phyloP scores from a whole-genome alignment of 2,329 filamentous ascomycete species.

The Aspergillus unguis region DNA sequence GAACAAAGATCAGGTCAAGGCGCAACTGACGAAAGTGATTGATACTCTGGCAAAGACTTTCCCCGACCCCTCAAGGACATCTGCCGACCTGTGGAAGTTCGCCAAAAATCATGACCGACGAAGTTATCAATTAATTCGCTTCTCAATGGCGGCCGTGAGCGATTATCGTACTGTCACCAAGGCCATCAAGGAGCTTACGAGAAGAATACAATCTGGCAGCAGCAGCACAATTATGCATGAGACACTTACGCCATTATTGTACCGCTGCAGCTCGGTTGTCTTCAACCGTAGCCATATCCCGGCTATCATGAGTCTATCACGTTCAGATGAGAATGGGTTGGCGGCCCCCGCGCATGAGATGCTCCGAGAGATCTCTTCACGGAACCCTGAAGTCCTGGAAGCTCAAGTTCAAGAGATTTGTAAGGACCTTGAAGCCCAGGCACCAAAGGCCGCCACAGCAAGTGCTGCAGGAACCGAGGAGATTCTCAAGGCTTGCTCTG shows the following conservation, averaged over 20 bases:
- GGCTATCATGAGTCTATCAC: conserved; percentile 81
- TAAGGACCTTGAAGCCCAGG: conserved; percentile 76
- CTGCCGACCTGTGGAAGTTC: conserved; percentile 80
- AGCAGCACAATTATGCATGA: conserved; percentile 66
- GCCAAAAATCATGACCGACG: conserved; percentile 87
- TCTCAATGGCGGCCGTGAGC: conserved; percentile 76
- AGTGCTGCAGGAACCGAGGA: conserved; percentile 78
- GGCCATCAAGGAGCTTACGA: conserved; percentile 84
- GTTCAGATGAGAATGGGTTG: conserved; percentile 75
- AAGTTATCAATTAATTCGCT: conserved; percentile 83
- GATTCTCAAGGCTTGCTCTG: conserved; percentile 88
- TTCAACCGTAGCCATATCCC: conserved; percentile 95
- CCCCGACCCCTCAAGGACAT: conserved; percentile 69
- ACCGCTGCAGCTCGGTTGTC: conserved; percentile 76
- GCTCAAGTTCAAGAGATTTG: conserved; percentile 89
- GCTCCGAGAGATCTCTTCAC: conserved; percentile 84
- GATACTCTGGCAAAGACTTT: conserved; percentile 70
- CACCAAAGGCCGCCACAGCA: conserved; percentile 64
- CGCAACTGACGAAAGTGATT: conserved; percentile 68
- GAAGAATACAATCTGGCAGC: conserved; percentile 68
- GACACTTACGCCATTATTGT: conserved; percentile 76
- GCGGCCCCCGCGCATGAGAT: conserved; percentile 80
- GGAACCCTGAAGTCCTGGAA: conserved; percentile 86
- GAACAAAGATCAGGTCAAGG: conserved; percentile 64
- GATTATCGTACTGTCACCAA: conserved; percentile 90